These are phyloP conservation scores for Epichloe baconii DNA, from an alignment of 2,329 filamentous ascomycete species.

Conservation along the genomic window DNA sequence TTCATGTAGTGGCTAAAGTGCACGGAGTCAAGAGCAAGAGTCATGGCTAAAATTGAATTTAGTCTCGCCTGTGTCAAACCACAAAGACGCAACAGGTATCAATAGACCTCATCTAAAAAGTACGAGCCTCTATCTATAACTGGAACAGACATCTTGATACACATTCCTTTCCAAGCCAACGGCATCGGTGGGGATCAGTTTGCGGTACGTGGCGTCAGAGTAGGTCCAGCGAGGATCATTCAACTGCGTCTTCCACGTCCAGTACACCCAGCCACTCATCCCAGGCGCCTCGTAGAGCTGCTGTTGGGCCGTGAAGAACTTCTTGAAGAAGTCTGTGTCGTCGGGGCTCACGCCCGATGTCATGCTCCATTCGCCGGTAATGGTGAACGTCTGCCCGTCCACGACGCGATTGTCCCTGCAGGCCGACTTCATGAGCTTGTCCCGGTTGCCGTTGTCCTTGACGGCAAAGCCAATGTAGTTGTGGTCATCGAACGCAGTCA, in stretches of 20 bases:
- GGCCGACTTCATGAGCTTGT: constrained; percentile 15
- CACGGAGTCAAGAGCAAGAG: too few relatives aligned
- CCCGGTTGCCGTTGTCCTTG: constrained; percentile 7
- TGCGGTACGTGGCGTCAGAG: constrained; percentile 11
- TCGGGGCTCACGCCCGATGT: constrained; percentile 31
- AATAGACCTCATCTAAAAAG: too few relatives aligned
- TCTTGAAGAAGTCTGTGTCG: constrained; percentile 34
- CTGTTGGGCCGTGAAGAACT: constrained; percentile 45
- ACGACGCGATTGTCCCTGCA: constrained; percentile 33
- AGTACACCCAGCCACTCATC: constrained; percentile 42
- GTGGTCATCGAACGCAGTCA: constrained; percentile 42
- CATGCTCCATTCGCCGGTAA: constrained; percentile 47
- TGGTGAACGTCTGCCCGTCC: constrained; percentile 20
- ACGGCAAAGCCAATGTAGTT: constrained; percentile 26
- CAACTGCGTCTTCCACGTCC: constrained; percentile 40
- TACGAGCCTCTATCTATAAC: constrained; percentile 4
- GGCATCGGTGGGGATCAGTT: constrained; percentile 12
- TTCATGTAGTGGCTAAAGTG: too few relatives aligned
- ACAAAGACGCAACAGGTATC: too few relatives aligned
- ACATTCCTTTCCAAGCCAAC: constrained; percentile 13
- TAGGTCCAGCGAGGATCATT: constrained; percentile 20
- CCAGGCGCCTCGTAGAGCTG: constrained; percentile 36
- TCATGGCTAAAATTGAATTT: too few relatives aligned
- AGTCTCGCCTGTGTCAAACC: too few relatives aligned
- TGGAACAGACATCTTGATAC: constrained; percentile 13